Evolutionary conservation across 2,329 filamentous ascomycete species (phyloP), one percentile per base, ranked within the genome.

Genomic region (Epichloe gansuensis): DNA sequence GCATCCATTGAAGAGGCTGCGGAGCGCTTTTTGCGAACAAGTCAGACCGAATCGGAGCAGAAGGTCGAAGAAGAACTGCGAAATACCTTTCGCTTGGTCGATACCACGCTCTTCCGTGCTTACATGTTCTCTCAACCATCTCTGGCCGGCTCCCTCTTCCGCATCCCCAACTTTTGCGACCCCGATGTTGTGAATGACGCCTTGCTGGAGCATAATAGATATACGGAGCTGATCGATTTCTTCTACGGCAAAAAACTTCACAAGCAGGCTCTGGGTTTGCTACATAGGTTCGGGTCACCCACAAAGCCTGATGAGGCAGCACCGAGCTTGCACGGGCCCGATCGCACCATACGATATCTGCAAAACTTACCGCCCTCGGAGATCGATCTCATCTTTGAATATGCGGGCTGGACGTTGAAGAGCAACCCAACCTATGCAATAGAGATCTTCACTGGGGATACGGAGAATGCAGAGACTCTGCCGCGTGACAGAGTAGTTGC

Each of bases 141-240:
- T 5, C 74, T 98, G 11, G 89, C 89, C 3, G 87, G 87, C 2
- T 88, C 90, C 0, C 77, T 98, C 0, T 97, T 98, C 71, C 89
- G 93, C 25, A 88, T 97, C 49, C 85, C 90, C 63, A 98, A 98
- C 66, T 97, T 96, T 64, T 97, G 93, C 66, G 91, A 98, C 60
- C 91, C 93, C 0, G 85, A 88, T 34, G 93, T 97, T 3, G 91
- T 98, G 23, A 93, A 95, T 64, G 87, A 95, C 66, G 89, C 89
- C 60, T 73, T 98, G 4, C 82, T 95, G 54, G 88, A 95, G 64
- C 88, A 84, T 41, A 87, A 87, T 53, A 82, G 90, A 35, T 96
- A 95, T 67, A 91, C 85, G 49, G 91, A 97, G 68, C 74, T 98
- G 2, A 89, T 98, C n/a, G 91, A 97, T 66, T 98, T 98, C 64